Base-by-base conservation (phyloP, 805 yeast genomes). In the Kazachstania taianensis region DNA sequence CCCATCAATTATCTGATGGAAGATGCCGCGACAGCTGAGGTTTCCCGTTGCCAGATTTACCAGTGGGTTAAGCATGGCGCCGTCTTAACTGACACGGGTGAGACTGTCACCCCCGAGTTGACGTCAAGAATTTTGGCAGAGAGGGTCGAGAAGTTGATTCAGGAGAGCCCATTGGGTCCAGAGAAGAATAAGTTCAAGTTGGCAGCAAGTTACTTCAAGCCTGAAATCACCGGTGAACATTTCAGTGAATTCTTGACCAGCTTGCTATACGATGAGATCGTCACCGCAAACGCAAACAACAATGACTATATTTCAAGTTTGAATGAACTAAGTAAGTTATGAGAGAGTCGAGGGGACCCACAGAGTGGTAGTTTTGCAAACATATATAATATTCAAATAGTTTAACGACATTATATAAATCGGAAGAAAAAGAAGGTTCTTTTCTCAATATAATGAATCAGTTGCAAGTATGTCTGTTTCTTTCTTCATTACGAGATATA, bases 21-120 rank as follows among this genome's bases (percentile, higher is more conserved):
- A 62, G 94, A 81, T 59, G 94, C 94, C 20, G 92, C 92, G 23
- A 81, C 94, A 34, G 89, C 92, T 28, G 94, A 81, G 61, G 94
- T 81, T 27, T 78, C 87, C 25, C 72, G 92, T 64, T 71, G 85
- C 42, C 89, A 81, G 62, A 66, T 81, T 47, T 78, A 78, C 69
- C 85, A 83, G 55, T 81, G 94, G 94, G 81, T 77, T 35, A 78
- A 75, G 40, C 87, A 81, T 55, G 73, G 74, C 30, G 80, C 75
- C 30, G 62, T 55, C 38, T 54, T 72, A 41, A 68, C 73, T 37
- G 83, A 78, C 49, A 67, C 75, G 18, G 77, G 77, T 33, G 69
- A 65, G 36, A 62, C 50, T 19, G 68, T 81, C 24, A 76, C 82
- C 38, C 71, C 81, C 36, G 75, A 72, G 26, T 70, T 74, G 48